phyloP scores from a whole-genome alignment of 202 grass and related monocot genomes.

The Digitaria exilis region DNA sequence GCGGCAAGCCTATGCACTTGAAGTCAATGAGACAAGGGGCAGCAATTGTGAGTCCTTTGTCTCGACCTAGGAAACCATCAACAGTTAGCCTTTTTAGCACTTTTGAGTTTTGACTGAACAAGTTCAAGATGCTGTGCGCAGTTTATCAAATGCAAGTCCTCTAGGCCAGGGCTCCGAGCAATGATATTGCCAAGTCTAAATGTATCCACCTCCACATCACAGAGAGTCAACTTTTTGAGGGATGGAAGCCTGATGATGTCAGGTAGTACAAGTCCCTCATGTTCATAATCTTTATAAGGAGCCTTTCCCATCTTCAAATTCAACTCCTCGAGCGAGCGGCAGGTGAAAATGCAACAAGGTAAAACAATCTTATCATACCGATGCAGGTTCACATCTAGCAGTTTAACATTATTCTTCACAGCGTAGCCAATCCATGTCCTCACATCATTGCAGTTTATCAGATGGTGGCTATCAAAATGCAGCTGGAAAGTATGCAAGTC shows the following conservation, averaged over 20 bases:
- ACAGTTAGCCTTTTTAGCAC: slow-evolving; percentile 39
- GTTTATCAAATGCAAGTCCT: slow-evolving; percentile 40
- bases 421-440: slow-evolving; percentile 44
- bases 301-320: slow-evolving; percentile 29
- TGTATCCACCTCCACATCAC: background rate
- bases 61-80: slow-evolving; percentile 20
- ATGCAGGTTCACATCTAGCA: slow-evolving; percentile 28
- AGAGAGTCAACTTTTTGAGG: slow-evolving; percentile 37
- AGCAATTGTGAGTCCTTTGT: slow-evolving; percentile 8
- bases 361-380: slow-evolving; percentile 10
- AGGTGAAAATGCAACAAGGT: slow-evolving; percentile 42
- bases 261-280: slow-evolving; percentile 24
- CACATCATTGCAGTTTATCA: slow-evolving; percentile 27
- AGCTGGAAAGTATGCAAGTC: slow-evolving; percentile 39
- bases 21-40: slow-evolving; percentile 36
- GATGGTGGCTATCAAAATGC: background rate
- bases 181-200: slow-evolving; percentile 14
- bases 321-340: slow-evolving; percentile 34
- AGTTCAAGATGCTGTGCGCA: background rate
- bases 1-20: slow-evolving; percentile 16
- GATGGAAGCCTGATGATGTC: slow-evolving; percentile 39
- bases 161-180: slow-evolving; percentile 34
- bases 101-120: slow-evolving; percentile 35
- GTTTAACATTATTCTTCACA: slow-evolving; percentile 43
- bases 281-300: slow-evolving; percentile 14